These are phyloP conservation scores for Phaeophleospora eucalypticola DNA, from an alignment of 2,329 filamentous ascomycete genomes.

Conservation along the genomic window DNA sequence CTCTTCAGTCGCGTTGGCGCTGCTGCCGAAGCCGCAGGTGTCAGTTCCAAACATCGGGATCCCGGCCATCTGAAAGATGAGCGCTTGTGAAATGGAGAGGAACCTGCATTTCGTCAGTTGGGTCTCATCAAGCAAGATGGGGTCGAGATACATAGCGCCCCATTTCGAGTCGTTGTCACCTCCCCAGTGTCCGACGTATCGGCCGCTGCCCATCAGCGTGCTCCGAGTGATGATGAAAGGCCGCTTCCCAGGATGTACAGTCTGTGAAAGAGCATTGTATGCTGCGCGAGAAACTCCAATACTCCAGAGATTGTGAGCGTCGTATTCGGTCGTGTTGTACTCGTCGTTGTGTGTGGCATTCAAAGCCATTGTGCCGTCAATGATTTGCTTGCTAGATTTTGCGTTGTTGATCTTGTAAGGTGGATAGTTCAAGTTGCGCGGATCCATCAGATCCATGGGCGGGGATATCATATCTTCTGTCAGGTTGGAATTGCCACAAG, in stretches of 20 bases:
- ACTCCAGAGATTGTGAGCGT: constrained; percentile 28
- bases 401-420: constrained; percentile 22
- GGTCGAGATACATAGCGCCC: constrained; percentile 24
- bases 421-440: constrained; percentile 20
- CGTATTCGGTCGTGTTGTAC: constrained; percentile 25
- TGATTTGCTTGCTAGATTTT: constrained; percentile 20
- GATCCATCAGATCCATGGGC: constrained; percentile 12
- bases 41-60: constrained; percentile 30
- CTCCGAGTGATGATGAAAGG: constrained; percentile 27
- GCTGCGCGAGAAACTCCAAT: constrained; percentile 24
- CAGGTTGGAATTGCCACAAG: constrained; percentile 17
- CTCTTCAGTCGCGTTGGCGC: constrained; percentile 21
- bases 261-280: constrained; percentile 22
- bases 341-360: constrained; percentile 25
- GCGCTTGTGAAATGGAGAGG: constrained; percentile 25
- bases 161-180: constrained; percentile 27
- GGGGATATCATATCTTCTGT: constrained; percentile 13
- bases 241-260: constrained; percentile 22
- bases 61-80: constrained; percentile 25
- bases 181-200: constrained; percentile 25
- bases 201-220: constrained; percentile 24
- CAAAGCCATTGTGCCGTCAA: constrained; percentile 21
- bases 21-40: constrained; percentile 26
- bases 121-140: too few relatives aligned
- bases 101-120: too few relatives aligned